Conservation (phyloP, 306 rosid genomes). For the Rosa lucieae region DNA sequence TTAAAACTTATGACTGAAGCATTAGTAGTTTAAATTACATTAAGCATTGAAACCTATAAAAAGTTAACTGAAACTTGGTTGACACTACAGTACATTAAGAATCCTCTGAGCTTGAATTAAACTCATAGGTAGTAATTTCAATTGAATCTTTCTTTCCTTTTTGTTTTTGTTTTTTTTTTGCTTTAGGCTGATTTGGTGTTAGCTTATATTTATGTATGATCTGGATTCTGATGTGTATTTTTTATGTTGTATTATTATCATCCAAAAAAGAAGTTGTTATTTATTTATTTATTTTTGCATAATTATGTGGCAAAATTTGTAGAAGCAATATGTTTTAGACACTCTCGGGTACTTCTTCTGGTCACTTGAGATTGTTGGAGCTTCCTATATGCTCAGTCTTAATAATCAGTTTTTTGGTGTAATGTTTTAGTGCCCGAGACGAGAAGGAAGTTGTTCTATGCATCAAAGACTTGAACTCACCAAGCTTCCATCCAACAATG, state of each 20-base stretch:
- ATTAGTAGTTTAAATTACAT: neutral
- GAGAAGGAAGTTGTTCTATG: slow-evolving; percentile 69
- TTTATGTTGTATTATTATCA: neutral
- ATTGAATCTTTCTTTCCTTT: too few relatives aligned
- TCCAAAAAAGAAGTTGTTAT: neutral
- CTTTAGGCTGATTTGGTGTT: neutral
- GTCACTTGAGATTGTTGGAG: neutral
- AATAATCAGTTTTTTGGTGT: neutral
- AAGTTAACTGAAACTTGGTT: too few relatives aligned
- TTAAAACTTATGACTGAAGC: neutral
- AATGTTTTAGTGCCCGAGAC: slow-evolving; percentile 73
- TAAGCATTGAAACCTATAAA: neutral
- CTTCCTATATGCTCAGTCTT: neutral
- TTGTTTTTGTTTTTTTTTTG: neutral
- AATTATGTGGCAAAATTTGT: neutral
- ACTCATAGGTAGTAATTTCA: neutral
- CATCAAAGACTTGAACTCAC: slow-evolving; percentile 71
- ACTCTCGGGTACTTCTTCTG: neutral
- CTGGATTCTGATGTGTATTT: neutral
- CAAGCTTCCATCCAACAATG: slow-evolving; percentile 80
- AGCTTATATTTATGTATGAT: neutral
- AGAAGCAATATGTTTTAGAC: neutral
- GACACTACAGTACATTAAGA: too few relatives aligned
- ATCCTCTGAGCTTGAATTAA: neutral
- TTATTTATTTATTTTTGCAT: neutral